Evolutionary conservation across 345 rosid species (phyloP).

Genomic region (Eucalyptus dawsonii): DNA sequence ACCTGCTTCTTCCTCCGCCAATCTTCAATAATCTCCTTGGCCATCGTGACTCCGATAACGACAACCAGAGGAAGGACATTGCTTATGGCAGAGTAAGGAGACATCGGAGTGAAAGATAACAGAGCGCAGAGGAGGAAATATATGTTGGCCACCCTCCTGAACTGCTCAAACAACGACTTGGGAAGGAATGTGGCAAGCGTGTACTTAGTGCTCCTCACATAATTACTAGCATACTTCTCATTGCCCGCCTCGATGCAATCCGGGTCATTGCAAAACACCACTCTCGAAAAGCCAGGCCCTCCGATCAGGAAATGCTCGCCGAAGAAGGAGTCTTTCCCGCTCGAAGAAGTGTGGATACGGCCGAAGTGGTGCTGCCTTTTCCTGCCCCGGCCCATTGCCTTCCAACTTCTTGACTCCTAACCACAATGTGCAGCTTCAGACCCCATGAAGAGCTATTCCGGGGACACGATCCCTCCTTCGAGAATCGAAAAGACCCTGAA

Average conservation of each 20-base stretch:
- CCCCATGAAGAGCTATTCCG: neutral
- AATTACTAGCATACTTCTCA: constrained; percentile 40
- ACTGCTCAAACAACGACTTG: constrained; percentile 82
- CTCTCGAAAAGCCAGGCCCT: constrained; percentile 90
- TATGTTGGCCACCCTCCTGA: constrained; percentile 86
- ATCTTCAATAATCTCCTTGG: constrained; percentile 79
- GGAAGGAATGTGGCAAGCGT: constrained; percentile 69
- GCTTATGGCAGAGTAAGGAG: constrained; percentile 77
- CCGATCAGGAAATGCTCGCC: constrained; percentile 31
- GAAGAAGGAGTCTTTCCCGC: constrained; percentile 49
- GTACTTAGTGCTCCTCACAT: constrained; percentile 79
- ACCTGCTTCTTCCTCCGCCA: constrained; percentile 86
- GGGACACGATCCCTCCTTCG: neutral
- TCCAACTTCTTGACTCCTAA: neutral
- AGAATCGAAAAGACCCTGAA: neutral
- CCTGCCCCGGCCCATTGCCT: constrained; percentile 39
- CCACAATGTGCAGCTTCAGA: neutral
- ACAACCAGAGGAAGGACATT: constrained; percentile 72
- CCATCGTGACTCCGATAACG: constrained; percentile 84
- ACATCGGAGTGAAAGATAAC: constrained; percentile 61
- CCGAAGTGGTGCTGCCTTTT: constrained; percentile 52
- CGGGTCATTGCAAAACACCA: constrained; percentile 74
- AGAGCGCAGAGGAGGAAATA: constrained; percentile 78
- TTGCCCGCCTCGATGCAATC: constrained; percentile 40
- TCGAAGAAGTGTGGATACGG: constrained; percentile 51